A percentile compares a stretch with the other conserved stretches of the same genome.
Evolutionary conservation across 495 filamentous ascomycete species (phyloP).

Genomic region (Penicillium pancosmium): DNA sequence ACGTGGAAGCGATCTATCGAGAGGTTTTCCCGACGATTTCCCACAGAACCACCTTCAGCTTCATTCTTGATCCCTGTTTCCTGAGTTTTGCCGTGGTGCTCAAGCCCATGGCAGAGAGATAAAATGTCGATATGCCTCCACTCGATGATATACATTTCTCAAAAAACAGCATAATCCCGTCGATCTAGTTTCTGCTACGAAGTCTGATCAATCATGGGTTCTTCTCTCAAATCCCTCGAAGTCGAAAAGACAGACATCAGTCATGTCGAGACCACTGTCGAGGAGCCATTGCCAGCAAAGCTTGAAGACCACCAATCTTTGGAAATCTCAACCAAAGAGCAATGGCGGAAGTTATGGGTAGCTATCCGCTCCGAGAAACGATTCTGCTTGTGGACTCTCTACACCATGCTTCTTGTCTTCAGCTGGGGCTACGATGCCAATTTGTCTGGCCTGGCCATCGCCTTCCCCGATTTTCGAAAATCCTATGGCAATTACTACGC

Average conservation of each 20-base stretch:
- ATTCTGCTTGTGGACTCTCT: slow-evolving; percentile 17
- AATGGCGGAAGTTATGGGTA: slow-evolving; percentile 14
- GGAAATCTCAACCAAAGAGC: slow-evolving; percentile 9
- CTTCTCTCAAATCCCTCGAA: neutral
- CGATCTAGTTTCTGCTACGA: neutral
- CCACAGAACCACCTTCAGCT: slow-evolving; percentile 7
- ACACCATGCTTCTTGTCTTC: slow-evolving; percentile 20
- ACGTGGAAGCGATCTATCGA: neutral
- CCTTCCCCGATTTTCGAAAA: slow-evolving; percentile 18
- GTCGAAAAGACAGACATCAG: slow-evolving; percentile 8
- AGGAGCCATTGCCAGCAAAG: neutral
- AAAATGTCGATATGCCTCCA: slow-evolving; percentile 7
- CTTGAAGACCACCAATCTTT: neutral
- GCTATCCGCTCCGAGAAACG: slow-evolving; percentile 10
- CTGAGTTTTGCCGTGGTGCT: slow-evolving; percentile 6
- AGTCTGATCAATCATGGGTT: neutral
- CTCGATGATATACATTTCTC: neutral
- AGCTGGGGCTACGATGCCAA: slow-evolving; percentile 17
- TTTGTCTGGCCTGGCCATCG: slow-evolving; percentile 16
- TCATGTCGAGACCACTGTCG: slow-evolving; percentile 7
- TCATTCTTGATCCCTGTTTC: neutral
- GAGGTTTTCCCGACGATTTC: slow-evolving; percentile 4
- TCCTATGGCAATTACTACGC: slow-evolving; percentile 18
- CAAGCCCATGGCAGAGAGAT: neutral
- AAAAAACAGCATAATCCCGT: neutral